A percentile compares a stretch with the other conserved stretches of the same genome.
Evolutionary conservation across 2,329 filamentous ascomycete species (phyloP).

Genomic region (Xylariaceae sp.): DNA sequence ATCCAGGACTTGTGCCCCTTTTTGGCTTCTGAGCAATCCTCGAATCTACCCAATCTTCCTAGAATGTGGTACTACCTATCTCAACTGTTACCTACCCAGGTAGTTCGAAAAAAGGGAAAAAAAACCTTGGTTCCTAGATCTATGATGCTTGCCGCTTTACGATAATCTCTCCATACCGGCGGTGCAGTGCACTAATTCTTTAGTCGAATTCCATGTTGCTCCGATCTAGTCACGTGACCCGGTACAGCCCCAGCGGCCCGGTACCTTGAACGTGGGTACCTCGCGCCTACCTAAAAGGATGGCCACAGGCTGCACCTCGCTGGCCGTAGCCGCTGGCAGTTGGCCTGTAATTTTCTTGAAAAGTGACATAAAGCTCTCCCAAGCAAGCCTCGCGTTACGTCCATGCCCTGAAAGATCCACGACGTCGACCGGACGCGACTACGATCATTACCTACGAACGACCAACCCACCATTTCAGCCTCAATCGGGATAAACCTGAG

Average conservation of each 20-base stretch:
- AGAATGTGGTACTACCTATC: too few relatives aligned
- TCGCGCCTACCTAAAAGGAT: background rate
- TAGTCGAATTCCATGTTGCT: background rate
- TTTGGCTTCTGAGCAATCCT: too few relatives aligned
- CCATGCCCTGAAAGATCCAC: constrained; percentile 1
- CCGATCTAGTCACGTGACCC: background rate
- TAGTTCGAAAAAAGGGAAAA: too few relatives aligned
- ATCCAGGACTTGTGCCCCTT: too few relatives aligned
- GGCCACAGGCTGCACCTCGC: background rate
- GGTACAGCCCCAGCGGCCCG: background rate
- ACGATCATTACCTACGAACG: constrained; percentile 10
- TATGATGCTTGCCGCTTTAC: background rate
- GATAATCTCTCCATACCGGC: too few relatives aligned
- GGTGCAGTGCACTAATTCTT: background rate
- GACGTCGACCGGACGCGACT: constrained; percentile 12
- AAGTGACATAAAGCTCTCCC: constrained; percentile 13
- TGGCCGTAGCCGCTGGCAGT: background rate
- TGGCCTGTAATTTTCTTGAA: constrained; percentile 12
- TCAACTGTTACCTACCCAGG: too few relatives aligned
- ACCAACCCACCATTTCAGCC: constrained; percentile 3
- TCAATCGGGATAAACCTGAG: background rate
- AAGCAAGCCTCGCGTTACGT: constrained; percentile 10
- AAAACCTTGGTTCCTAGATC: too few relatives aligned
- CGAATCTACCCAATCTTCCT: too few relatives aligned
- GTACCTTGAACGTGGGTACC: background rate